phyloP scores from a whole-genome alignment of 345 rosid genomes.

The Populus deltoides region DNA sequence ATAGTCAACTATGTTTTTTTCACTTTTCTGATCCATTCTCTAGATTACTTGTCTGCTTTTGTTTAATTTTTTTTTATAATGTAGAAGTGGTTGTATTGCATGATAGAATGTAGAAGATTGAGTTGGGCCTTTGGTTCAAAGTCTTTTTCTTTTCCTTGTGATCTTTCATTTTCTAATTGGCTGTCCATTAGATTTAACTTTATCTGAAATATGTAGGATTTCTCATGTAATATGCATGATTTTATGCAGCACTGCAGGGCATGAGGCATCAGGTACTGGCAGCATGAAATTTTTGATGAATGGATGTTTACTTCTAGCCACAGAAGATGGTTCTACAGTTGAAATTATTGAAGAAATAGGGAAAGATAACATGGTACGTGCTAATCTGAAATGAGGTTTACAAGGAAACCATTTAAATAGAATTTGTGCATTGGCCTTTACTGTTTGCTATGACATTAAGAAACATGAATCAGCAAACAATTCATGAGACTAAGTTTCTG shows the following conservation, averaged over 20 bases:
- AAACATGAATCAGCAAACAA: not conserved
- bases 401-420: not conserved
- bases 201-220: not conserved
- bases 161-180: no score
- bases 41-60: not conserved
- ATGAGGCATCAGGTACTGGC: slow-evolving; percentile 54
- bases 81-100: not conserved
- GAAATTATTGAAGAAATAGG: slow-evolving; percentile 51
- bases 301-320: slow-evolving; percentile 50
- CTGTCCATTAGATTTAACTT: no score
- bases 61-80: not conserved
- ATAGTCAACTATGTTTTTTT: not conserved
- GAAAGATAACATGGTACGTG: slow-evolving; percentile 40
- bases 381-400: slow-evolving; percentile 2
- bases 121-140: not conserved
- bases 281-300: slow-evolving; percentile 52
- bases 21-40: not conserved
- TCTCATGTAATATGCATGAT: not conserved
- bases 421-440: not conserved
- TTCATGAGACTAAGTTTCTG: not conserved
- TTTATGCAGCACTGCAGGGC: slow-evolving; percentile 44
- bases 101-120: not conserved
- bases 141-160: not conserved
- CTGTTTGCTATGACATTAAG: not conserved
- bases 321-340: slow-evolving; percentile 43